Base-by-base conservation (phyloP, 345 rosid species). In the Aquilaria yunnanensis region DNA sequence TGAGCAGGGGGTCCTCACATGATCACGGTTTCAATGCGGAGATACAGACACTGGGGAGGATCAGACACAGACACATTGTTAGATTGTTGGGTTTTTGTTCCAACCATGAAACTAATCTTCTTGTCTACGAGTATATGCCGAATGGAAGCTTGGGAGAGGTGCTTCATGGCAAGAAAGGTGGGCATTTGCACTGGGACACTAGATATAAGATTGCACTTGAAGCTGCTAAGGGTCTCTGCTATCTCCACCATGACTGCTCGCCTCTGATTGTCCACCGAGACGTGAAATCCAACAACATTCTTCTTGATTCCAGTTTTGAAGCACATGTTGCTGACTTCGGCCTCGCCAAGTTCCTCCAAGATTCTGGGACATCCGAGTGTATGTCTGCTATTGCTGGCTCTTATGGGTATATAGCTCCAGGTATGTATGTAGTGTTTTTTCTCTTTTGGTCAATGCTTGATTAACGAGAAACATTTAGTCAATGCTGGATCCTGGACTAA, bases 341-440 rank as follows among this genome's bases (percentile, higher is more conserved):
- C 63, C 92, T 91, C 4, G 96, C 97, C 30, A 91, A 88, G 68
- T 91, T 91, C 77, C 75, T 88, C 64, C 97, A 88, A 80, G 94
- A 91, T 49, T 88, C 96, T 0, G 97, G 97, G 72, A 81, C 96
- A 67, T 91, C 97, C 16, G 96, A 91, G 61, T 91, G 96, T 70
- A 91, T 91, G 97, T 91, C 97, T 60, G 97, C 96, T 23, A 91
- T 91, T 51, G 96, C 97, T 60, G 98, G 98, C 30, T 92, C 98
- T 60, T 92, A 92, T 54, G 98, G 98, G 56, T 92, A 92, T 69
- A 92, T 92, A 0, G 98, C 96, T 59, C 98, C 98, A 62, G 96
- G 98, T 92, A 81, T 33, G 33, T 53, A 14, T 33, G 33, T 53
- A 14, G 61, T 31, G 12, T 45, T 57, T 14, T 54, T 32, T 6